phyloP scores from a whole-genome alignment of 495 filamentous ascomycete genomes.

The Hypoxylon crocopeplum region DNA sequence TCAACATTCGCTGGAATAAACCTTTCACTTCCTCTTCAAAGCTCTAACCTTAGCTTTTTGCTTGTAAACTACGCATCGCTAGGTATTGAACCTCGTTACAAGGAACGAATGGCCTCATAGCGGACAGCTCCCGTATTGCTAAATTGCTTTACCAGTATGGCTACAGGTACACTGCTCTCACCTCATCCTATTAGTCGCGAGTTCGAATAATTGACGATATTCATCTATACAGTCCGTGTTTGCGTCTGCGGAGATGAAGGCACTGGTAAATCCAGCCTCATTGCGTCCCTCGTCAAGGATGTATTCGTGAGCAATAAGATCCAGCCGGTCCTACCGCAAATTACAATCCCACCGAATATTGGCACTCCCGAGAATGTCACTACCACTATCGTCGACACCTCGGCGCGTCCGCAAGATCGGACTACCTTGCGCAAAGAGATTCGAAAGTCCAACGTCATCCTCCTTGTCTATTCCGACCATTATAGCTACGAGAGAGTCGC shows the following conservation, averaged over 20 bases:
- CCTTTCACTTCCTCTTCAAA: background rate
- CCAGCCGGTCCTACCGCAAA: slow-evolving; percentile 89
- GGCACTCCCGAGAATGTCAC: slow-evolving; percentile 94
- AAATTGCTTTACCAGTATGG: slow-evolving; percentile 30
- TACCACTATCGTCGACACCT: slow-evolving; percentile 96
- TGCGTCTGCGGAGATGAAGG: slow-evolving; percentile 96
- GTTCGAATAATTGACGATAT: slow-evolving; percentile 19
- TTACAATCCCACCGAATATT: slow-evolving; percentile 87
- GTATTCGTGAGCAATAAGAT: slow-evolving; percentile 93
- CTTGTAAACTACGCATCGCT: background rate
- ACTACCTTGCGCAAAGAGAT: slow-evolving; percentile 89
- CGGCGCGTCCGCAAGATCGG: slow-evolving; percentile 90
- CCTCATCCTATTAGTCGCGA: background rate
- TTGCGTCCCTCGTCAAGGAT: slow-evolving; percentile 88
- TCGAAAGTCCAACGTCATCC: slow-evolving; percentile 92
- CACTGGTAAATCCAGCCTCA: slow-evolving; percentile 72
- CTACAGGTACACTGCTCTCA: slow-evolving; percentile 33
- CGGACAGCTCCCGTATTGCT: slow-evolving; percentile 4
- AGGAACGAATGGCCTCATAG: slow-evolving; percentile 29
- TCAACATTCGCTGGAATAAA: background rate
- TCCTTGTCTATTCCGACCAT: slow-evolving; percentile 97
- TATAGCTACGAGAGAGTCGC: slow-evolving; percentile 99
- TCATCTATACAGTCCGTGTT: slow-evolving; percentile 71
- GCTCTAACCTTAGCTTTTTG: background rate
- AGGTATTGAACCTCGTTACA: no score